These are phyloP conservation scores for Tubosaeta sp. DNA, from an alignment of 768 basidiomycete species.

Conservation along the genomic window DNA sequence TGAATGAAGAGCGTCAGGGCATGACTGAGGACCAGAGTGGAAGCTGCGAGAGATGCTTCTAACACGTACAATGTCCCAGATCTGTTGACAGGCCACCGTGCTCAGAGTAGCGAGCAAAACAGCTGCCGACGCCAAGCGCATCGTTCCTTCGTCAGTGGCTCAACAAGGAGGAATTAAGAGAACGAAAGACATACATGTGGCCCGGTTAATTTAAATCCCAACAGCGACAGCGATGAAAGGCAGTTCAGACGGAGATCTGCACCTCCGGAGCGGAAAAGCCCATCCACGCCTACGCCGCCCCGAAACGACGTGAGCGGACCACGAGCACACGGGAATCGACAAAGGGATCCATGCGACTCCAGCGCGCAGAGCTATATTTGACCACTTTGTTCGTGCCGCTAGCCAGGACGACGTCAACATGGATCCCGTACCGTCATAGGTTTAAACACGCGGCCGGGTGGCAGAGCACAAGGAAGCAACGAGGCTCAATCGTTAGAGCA, in stretches of 20 bases:
- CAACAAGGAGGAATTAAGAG: constrained; percentile 1
- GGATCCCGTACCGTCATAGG: no score
- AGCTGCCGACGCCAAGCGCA: constrained; percentile 16
- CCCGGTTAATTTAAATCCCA: constrained; percentile 15
- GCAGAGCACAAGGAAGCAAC: not conserved
- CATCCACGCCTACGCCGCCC: not conserved
- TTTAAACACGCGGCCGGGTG: no score
- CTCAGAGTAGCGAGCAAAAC: constrained; percentile 18
- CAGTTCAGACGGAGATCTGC: constrained; percentile 3
- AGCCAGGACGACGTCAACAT: no score
- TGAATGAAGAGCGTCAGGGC: not conserved
- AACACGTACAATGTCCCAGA: constrained; percentile 47
- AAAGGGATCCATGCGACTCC: not conserved
- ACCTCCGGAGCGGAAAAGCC: not conserved
- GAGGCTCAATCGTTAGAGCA: not conserved
- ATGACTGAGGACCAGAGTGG: not conserved
- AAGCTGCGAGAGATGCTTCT: not conserved
- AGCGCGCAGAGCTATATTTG: not conserved
- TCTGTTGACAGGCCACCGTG: constrained; percentile 42
- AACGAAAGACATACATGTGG: constrained; percentile 3
- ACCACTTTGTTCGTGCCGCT: not conserved
- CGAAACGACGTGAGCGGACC: no score
- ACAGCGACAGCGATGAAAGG: constrained; percentile 1
- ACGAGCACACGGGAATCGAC: not conserved
- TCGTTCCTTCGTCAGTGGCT: constrained; percentile 1